phyloP scores from a whole-genome alignment of 148 eudicot species.

The Talinum fruticosum region DNA sequence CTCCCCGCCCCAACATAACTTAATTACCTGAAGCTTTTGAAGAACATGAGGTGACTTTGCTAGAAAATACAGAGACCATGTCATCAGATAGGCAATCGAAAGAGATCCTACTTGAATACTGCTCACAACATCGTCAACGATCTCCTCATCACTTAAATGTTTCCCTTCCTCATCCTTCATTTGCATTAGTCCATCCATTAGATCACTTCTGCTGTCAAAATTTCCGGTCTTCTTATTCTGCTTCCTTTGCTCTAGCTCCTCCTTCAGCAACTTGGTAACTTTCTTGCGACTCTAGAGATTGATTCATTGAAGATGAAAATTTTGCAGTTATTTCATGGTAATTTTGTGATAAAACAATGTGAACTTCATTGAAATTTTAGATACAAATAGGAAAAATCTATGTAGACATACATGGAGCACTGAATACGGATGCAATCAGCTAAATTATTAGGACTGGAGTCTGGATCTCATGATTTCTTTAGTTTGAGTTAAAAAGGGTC shows the following conservation, averaged over 20 bases:
- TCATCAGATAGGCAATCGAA: slow-evolving; percentile 33
- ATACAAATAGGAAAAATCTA: not conserved
- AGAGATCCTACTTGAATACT: slow-evolving; percentile 34
- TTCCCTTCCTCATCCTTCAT: slow-evolving; percentile 17
- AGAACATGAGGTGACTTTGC: slow-evolving; percentile 48
- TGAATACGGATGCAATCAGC: no score
- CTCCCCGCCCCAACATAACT: not conserved
- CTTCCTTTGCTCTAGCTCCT: slow-evolving; percentile 7
- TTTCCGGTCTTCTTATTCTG: not conserved
- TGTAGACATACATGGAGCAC: not conserved
- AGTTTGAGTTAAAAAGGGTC: not conserved
- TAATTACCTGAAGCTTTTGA: slow-evolving; percentile 47
- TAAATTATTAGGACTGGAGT: not conserved
- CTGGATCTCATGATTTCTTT: not conserved
- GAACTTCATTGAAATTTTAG: no score
- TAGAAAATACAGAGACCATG: slow-evolving; percentile 48
- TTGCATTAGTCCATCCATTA: slow-evolving; percentile 26
- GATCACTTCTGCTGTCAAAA: not conserved
- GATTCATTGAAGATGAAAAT: not conserved
- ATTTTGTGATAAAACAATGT: slow-evolving; percentile 1
- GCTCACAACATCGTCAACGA: slow-evolving; percentile 15
- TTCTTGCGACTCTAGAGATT: slow-evolving; percentile 10
- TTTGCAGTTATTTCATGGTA: not conserved
- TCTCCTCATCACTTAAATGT: slow-evolving; percentile 11
- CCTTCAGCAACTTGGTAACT: slow-evolving; percentile 2